Conservation (phyloP, 495 filamentous ascomycete genomes). For the Aspergillus carlsbadensis region DNA sequence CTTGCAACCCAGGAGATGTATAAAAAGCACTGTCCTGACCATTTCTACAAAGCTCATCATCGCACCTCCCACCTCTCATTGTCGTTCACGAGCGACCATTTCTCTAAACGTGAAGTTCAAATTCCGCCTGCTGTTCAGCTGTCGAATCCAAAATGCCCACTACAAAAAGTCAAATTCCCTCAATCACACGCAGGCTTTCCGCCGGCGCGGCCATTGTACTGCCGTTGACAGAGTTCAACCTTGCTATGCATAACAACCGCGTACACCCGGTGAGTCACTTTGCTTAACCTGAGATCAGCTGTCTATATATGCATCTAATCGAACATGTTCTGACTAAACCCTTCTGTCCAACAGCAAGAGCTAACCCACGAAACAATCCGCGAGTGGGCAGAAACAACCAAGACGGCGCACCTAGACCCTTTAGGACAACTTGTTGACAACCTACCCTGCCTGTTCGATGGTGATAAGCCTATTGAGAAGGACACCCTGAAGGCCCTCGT, state of each 20-base stretch:
- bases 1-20: neutral
- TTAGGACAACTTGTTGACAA: too few species aligned
- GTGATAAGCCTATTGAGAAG: too few species aligned
- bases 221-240: slow-evolving; percentile 17
- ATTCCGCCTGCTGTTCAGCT: neutral
- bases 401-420: too few species aligned
- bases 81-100: neutral
- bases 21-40: slow-evolving; percentile 9
- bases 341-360: neutral
- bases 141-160: neutral
- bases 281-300: neutral
- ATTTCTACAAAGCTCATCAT: neutral
- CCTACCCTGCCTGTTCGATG: too few species aligned
- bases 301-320: neutral
- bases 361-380: neutral
- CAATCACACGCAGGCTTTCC: neutral
- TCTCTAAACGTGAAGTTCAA: neutral
- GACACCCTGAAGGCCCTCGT: too few species aligned
- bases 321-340: neutral
- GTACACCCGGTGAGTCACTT: slow-evolving; percentile 10
- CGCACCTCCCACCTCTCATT: neutral
- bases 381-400: slow-evolving; percentile 23
- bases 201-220: neutral
- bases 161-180: neutral
- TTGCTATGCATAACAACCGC: slow-evolving; percentile 13